Evolutionary conservation across 2,329 filamentous ascomycete genomes (phyloP), one percentile per base, ranked within the genome.

Genomic region (Botrytis aclada): DNA sequence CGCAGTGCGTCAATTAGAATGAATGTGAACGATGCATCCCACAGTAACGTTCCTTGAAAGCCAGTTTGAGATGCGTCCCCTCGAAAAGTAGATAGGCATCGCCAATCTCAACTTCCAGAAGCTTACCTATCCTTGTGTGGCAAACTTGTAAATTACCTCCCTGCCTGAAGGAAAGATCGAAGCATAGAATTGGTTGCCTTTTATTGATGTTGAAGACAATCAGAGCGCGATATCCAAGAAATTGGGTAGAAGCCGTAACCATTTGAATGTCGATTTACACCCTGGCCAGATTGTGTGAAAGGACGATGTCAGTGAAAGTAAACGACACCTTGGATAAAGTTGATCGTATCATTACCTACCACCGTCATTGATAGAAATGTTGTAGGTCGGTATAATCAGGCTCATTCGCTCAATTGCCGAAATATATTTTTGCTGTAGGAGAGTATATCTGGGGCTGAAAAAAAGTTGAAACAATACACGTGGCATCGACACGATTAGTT

Each of bases 381-480:
- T 10, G 5, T 16, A 66, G 32, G 10, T n/a, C 9, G 34, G 34
- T 9, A n/a, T 45, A 10, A 12, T 58, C 14, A 34, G 12, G 8
- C 22, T 62, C 54, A n/a, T 12, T 70, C 29, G 22, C 18, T 37
- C 51, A 70, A 62, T 62, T 43, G 14, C 54, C 67, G 39, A 61
- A n/a, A 22, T 29, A 62, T 22, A 22, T 39, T 51, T 45, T 66
- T 66, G 12, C 14, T 51, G 54, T 70, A 43, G 39, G 29, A n/a
- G n/a, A 62, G 39, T 34, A 25, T n/a, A 51, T 54, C 14, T 34
- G 14, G 14, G 32, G 45, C 34, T 29, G 32, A 20, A 4, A 54
- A 54, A 63, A 22, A 54, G 22, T 51, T 66, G 45, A 61, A 70
- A 70, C 51, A 37, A 70, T 70, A 58, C 39, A 70, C 67, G 67